Base-by-base conservation (phyloP, 805 yeast species). In the Wilhelminamyces savonicus region DNA sequence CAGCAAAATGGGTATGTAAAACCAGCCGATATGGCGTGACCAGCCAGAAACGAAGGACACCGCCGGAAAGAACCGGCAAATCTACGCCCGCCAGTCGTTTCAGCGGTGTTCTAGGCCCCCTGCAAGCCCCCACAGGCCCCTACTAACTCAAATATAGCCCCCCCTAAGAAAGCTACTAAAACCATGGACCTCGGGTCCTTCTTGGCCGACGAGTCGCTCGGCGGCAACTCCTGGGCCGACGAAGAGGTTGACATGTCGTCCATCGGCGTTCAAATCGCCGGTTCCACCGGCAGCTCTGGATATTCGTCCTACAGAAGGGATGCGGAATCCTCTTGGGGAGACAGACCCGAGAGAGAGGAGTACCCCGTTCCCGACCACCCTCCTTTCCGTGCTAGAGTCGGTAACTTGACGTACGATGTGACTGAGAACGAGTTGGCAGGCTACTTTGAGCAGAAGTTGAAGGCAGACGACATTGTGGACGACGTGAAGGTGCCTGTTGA, bases 121-220 rank as follows among this genome's bases (percentile, higher is more conserved):
- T n/a, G n/a, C n/a, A n/a, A n/a, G n/a, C n/a, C n/a, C n/a, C n/a
- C n/a, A n/a, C n/a, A n/a, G n/a, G n/a, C n/a, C n/a, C n/a, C n/a
- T n/a, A n/a, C n/a, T n/a, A n/a, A n/a, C n/a, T n/a, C n/a, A n/a
- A n/a, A n/a, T n/a, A n/a, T n/a, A n/a, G n/a, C n/a, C n/a, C n/a
- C n/a, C n/a, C n/a, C n/a, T n/a, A n/a, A n/a, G n/a, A n/a, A n/a
- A n/a, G n/a, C n/a, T n/a, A 70, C 66, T 35, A 69, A 71, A 41
- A 84, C 78, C 65, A 82, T 86, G 92, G 90, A 83, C 70, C 74
- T 87, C 62, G 79, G 77, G 54, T 76, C 88, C 59, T 87, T 87
- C 71, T 72, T 84, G 54, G 75, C 78, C 48, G 92, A 82, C 60
- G 82, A 78, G 30, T 57, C 80, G 23, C 72, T 77, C 44, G 85